These are phyloP conservation scores for Ophiostoma angusticollis DNA, from an alignment of 2,329 filamentous ascomycete species.

Conservation along the genomic window DNA sequence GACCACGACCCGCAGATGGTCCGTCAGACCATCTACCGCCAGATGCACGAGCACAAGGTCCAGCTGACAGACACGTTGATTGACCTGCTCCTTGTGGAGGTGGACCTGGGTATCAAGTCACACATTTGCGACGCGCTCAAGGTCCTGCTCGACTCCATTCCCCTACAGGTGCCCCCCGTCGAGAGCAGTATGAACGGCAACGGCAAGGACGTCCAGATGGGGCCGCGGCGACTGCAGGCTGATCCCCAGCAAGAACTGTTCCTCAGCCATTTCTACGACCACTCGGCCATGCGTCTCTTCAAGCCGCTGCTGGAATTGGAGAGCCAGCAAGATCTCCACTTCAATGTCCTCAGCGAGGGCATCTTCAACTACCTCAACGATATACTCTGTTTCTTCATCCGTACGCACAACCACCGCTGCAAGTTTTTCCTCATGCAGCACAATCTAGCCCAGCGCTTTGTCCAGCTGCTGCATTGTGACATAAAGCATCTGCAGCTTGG, in stretches of 20 bases:
- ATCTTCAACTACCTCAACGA: conserved; percentile 86
- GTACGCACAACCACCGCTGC: conserved; percentile 74
- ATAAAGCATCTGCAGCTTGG: conserved; percentile 90
- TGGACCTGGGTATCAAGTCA: conserved; percentile 86
- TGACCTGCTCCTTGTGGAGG: conserved; percentile 79
- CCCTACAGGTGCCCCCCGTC: conserved; percentile 31
- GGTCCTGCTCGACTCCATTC: conserved; percentile 69
- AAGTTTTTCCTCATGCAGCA: conserved; percentile 79
- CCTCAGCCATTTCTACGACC: conserved; percentile 78
- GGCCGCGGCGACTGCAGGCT: conserved; percentile 28
- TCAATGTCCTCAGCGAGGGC: conserved; percentile 75
- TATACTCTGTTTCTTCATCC: conserved; percentile 84
- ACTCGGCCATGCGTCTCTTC: conserved; percentile 74
- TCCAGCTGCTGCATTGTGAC: conserved; percentile 66
- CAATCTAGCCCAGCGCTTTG: conserved; percentile 63
- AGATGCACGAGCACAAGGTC: conserved; percentile 73
- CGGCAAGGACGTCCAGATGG: conserved; percentile 15
- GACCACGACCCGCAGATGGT: conserved; percentile 95
- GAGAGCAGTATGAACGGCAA: conserved; percentile 29
- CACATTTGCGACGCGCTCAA: conserved; percentile 94
- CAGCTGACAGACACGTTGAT: conserved; percentile 87
- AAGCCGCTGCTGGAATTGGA: conserved; percentile 74
- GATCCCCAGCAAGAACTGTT: conserved; percentile 76
- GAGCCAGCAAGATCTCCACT: conserved; percentile 51
- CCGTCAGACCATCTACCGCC: conserved; percentile 81